Evolutionary conservation across 2,329 filamentous ascomycete genomes (phyloP).

Genomic region (Teratosphaeria zuluensis): DNA sequence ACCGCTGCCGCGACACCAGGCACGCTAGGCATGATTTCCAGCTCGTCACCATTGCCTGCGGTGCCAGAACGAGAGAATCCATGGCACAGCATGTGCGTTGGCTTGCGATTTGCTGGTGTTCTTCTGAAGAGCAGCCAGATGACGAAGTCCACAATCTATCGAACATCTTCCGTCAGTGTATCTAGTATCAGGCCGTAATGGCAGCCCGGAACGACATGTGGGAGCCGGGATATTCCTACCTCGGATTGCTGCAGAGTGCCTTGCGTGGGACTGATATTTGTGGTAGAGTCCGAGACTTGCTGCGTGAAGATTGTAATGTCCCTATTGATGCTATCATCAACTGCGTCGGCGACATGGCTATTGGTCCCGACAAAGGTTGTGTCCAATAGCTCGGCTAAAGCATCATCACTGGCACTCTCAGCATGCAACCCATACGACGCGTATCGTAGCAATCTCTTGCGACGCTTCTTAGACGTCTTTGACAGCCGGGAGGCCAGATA

Average conservation of each 20-base stretch:
- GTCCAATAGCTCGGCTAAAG: constrained; percentile 54
- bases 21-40: constrained; percentile 40
- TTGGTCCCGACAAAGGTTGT: constrained; percentile 55
- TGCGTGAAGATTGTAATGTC: constrained; percentile 39
- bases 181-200: background rate
- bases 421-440: background rate
- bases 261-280: constrained; percentile 11
- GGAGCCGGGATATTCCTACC: constrained; percentile 26
- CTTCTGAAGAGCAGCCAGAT: constrained; percentile 68
- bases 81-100: constrained; percentile 71
- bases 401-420: constrained; percentile 3
- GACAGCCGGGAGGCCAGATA: constrained; percentile 8
- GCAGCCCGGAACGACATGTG: background rate
- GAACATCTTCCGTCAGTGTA: background rate
- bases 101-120: constrained; percentile 38
- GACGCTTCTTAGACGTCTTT: constrained; percentile 7
- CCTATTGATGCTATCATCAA: constrained; percentile 33
- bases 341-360: constrained; percentile 38
- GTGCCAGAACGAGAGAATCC: constrained; percentile 55
- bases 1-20: constrained; percentile 56
- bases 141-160: constrained; percentile 39
- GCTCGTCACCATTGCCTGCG: constrained; percentile 20
- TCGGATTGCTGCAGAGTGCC: constrained; percentile 30
- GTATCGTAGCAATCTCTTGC: constrained; percentile 7
- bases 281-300: constrained; percentile 27